phyloP scores from a whole-genome alignment of 768 basidiomycete species.

The Leccinum longicurvipes region DNA sequence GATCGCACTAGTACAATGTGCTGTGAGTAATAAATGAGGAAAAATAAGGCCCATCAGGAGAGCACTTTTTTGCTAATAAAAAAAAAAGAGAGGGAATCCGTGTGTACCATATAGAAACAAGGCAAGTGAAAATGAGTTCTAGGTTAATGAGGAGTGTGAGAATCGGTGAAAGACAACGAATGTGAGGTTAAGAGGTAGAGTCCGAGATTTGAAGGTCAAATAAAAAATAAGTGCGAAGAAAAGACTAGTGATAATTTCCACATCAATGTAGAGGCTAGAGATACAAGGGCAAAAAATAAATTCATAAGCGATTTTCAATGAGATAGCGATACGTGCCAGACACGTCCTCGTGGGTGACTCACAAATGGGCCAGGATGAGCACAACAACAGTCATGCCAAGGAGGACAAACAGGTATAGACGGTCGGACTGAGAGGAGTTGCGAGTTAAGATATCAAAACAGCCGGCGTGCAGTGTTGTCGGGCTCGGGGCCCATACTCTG shows the following conservation, averaged over 20 bases:
- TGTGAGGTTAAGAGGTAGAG: background rate
- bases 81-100: background rate
- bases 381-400: background rate
- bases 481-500: slow-evolving; percentile 27
- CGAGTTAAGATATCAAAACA: slow-evolving; percentile 8
- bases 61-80: background rate
- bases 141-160: background rate
- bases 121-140: background rate
- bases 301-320: slow-evolving; percentile 2
- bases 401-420: background rate
- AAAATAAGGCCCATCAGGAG: background rate
- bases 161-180: background rate
- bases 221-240: background rate
- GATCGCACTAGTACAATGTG: slow-evolving; percentile 1
- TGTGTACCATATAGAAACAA: background rate
- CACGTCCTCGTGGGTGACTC: slow-evolving; percentile 14
- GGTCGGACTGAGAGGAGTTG: background rate
- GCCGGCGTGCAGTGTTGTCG: slow-evolving; percentile 9
- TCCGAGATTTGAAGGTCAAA: background rate
- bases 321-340: background rate
- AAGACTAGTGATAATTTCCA: background rate
- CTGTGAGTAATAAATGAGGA: background rate
- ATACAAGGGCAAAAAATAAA: slow-evolving; percentile 7
- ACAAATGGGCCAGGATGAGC: slow-evolving; percentile 4
- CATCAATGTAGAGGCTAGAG: slow-evolving; percentile 12